These are phyloP conservation scores for Fusarium scirpi DNA, from an alignment of 2,329 filamentous ascomycete species.

Conservation along the genomic window DNA sequence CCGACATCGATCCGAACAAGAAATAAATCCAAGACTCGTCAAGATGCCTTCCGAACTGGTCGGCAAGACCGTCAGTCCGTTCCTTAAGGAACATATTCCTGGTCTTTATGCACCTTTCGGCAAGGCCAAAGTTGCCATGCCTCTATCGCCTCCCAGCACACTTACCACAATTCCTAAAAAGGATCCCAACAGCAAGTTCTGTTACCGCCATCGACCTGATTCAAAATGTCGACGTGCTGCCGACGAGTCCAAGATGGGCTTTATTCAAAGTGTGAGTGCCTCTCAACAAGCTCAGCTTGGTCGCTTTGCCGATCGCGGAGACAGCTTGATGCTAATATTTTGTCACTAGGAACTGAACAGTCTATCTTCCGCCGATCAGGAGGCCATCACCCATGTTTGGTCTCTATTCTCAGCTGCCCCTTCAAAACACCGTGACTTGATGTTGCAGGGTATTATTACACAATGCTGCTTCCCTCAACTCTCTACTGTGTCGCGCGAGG, in stretches of 20 bases:
- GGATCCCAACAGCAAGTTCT: constrained; percentile 87
- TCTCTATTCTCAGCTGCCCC: constrained; percentile 96
- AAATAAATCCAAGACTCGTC: constrained; percentile 62
- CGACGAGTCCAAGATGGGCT: constrained; percentile 96
- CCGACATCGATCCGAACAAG: constrained; percentile 62
- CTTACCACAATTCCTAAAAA: constrained; percentile 53
- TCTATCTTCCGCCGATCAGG: constrained; percentile 86
- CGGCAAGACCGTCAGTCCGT: constrained; percentile 84
- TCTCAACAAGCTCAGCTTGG: background rate
- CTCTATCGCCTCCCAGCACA: constrained; percentile 28
- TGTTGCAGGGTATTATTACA: constrained; percentile 95
- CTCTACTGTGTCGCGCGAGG: constrained; percentile 89
- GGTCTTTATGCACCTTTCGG: constrained; percentile 86
- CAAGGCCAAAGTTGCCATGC: constrained; percentile 58
- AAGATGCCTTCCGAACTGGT: constrained; percentile 75
- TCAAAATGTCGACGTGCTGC: constrained; percentile 92
- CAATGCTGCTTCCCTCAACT: constrained; percentile 98
- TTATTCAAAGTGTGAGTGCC: constrained; percentile 81
- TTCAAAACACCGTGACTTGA: constrained; percentile 91
- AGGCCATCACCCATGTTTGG: constrained; percentile 97
- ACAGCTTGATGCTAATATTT: constrained; percentile 3
- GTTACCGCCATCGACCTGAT: constrained; percentile 94
- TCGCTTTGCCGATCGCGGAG: background rate
- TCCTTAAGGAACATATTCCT: constrained; percentile 91
- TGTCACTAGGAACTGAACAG: constrained; percentile 77